Evolutionary conservation across 768 basidiomycete species (phyloP).

Genomic region (Calvatia gigantea): DNA sequence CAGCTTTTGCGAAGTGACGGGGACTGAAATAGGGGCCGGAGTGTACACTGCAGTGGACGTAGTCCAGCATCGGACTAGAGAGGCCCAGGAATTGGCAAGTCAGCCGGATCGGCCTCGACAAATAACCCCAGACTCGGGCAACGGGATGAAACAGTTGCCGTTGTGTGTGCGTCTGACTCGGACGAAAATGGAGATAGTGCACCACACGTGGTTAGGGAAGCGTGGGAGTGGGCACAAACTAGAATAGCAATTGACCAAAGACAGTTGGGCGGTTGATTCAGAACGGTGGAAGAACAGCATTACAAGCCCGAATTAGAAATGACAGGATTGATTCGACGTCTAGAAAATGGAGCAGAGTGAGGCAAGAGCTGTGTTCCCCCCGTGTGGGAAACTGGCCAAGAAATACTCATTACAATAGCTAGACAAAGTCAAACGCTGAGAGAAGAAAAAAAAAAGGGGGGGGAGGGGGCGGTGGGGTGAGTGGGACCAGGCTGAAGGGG

Average conservation of each 20-base stretch:
- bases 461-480: not conserved
- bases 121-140: not conserved
- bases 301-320: conserved; percentile 3
- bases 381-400: not conserved
- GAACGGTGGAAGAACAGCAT: conserved; percentile 9
- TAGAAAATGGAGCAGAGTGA: conserved; percentile 3
- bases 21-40: not conserved
- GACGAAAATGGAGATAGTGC: conserved; percentile 5
- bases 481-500: not conserved
- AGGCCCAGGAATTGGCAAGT: not conserved
- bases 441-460: not conserved
- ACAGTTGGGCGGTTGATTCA: conserved; percentile 4
- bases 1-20: not conserved
- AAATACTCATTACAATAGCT: too few relatives aligned
- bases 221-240: not conserved
- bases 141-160: not conserved
- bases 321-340: conserved; percentile 6
- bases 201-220: not conserved
- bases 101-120: not conserved
- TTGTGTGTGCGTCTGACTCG: conserved; percentile 3
- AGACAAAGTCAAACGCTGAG: not conserved
- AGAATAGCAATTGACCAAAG: not conserved
- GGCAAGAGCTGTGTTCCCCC: not conserved
- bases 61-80: not conserved
- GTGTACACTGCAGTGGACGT: not conserved